Evolutionary conservation across 1,284 basidiomycete genomes (phyloP).

Genomic region (Rhodotorula sp.): DNA sequence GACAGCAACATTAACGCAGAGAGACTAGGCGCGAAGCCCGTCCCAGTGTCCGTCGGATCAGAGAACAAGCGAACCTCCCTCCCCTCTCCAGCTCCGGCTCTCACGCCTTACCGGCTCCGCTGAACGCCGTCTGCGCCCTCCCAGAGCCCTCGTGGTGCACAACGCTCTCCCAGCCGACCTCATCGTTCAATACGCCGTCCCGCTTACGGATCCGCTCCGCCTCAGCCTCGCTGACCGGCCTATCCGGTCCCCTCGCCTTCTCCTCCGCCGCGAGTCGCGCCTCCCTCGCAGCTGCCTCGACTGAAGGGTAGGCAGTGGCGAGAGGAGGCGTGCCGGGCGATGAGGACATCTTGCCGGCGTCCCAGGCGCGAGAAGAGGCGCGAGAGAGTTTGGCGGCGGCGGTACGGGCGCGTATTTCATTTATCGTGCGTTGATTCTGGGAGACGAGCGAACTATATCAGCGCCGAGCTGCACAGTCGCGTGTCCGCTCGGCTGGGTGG

Average conservation of each 20-base stretch:
- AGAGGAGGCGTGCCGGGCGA: not conserved
- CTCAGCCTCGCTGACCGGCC: constrained; percentile 1
- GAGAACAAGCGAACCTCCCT: not conserved
- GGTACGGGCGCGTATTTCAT: constrained; percentile 33
- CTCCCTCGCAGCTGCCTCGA: constrained; percentile 1
- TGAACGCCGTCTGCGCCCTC: constrained; percentile 4
- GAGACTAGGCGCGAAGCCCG: no score
- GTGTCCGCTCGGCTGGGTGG: no score
- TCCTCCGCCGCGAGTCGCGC: not conserved
- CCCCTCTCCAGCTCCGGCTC: not conserved
- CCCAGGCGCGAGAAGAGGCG: constrained; percentile 39
- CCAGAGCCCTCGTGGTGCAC: constrained; percentile 24
- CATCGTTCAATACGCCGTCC: constrained; percentile 15
- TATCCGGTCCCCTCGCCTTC: not conserved
- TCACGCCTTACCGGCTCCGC: not conserved
- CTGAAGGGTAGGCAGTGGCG: constrained; percentile 11
- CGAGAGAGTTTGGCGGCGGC: constrained; percentile 37
- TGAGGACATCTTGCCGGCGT: constrained; percentile 27
- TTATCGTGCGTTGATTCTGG: constrained; percentile 35
- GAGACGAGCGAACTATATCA: not conserved
- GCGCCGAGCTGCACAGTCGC: not conserved
- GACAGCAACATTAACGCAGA: no score
- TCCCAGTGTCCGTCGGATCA: no score
- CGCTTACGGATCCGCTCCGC: constrained; percentile 5
- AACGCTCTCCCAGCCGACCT: constrained; percentile 23